A percentile compares a stretch with the other conserved stretches of the same genome.
These are phyloP conservation scores for Podospora didyma DNA, from an alignment of 495 filamentous ascomycete species.

Conservation along the genomic window DNA sequence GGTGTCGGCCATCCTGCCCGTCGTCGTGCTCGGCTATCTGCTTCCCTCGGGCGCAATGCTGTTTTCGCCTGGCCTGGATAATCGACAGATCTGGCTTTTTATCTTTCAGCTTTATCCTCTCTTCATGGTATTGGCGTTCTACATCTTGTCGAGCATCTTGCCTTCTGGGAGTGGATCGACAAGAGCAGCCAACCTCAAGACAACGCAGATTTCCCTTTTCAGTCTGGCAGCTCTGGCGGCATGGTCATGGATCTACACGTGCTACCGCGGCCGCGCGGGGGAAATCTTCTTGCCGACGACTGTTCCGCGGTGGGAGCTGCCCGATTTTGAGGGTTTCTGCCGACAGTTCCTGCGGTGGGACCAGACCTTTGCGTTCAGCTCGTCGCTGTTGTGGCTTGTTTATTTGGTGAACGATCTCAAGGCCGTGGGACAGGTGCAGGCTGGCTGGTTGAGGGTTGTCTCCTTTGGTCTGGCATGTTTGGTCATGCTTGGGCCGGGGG, in stretches of 20 bases:
- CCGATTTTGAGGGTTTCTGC: background rate
- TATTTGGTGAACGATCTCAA: slow-evolving; percentile 2
- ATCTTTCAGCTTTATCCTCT: slow-evolving; percentile 8
- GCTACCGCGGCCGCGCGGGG: background rate
- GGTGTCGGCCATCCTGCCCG: slow-evolving; percentile 5
- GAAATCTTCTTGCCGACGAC: background rate
- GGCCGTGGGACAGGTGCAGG: background rate
- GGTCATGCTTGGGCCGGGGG: slow-evolving; percentile 3
- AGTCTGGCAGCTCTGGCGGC: background rate
- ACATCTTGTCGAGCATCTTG: background rate
- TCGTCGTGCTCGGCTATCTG: slow-evolving; percentile 5
- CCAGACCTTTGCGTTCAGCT: slow-evolving; percentile 5
- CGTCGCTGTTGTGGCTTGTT: slow-evolving; percentile 1
- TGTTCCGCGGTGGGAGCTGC: background rate
- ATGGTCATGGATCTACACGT: background rate
- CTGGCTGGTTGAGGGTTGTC: background rate
- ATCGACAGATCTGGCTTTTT: slow-evolving; percentile 7
- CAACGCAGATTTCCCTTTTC: background rate
- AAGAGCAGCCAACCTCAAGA: background rate
- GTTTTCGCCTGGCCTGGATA: background rate
- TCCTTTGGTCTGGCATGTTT: background rate
- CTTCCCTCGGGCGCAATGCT: slow-evolving; percentile 8
- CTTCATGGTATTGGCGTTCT: background rate
- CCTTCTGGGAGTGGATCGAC: background rate
- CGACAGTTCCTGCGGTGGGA: slow-evolving; percentile 9